Base-by-base conservation (phyloP, 768 basidiomycete genomes). In the Gymnopilus junonius region DNA sequence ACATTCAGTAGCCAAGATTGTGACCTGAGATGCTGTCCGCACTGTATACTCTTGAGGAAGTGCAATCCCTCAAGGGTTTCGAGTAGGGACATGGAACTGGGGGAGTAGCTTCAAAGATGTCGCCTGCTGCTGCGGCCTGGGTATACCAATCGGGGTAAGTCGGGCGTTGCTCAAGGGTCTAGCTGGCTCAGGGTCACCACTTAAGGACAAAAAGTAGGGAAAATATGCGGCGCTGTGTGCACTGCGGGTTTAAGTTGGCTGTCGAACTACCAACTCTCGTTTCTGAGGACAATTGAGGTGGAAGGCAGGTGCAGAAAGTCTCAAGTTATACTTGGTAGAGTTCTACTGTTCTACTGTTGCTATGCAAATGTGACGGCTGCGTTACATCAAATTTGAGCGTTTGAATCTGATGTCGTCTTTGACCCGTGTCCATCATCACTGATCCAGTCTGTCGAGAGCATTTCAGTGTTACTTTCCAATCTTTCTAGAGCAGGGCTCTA, bases 401-500 rank as follows among this genome's bases (percentile, higher is more conserved):
- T n/a, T n/a, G n/a, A n/a, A n/a, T n/a, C 20, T 27, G 17, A 51
- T 27, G 27, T 27, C n/a, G 27, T 27, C 27, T 12, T 27, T 50
- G 48, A 50, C 48, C 48, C 29, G 27, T n/a, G 29, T 43, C 21
- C 60, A 25, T 35, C 45, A 42, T 40, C 54, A 27, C 7, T n/a
- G n/a, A n/a, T n/a, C n/a, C 35, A 34, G 37, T 58, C 55, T 48
- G 53, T 55, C 34, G 58, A 45, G 40, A 57, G 23, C 57, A 51
- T 31, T 25, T 57, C 59, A 45, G 25, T 58, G 58, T 43, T 61
- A 45, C 35, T 57, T 53, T 50, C 65, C 61, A n/a, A n/a, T 45
- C 60, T 42, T 45, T 54, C 51, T 48, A 59, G 64, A 64, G 66
- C 64, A 51, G 67, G 21, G 59, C 66, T 67, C 67, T 34, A 42